Evolutionary conservation across 495 filamentous ascomycete genomes (phyloP).

Genomic region (Penicillium argentinense): DNA sequence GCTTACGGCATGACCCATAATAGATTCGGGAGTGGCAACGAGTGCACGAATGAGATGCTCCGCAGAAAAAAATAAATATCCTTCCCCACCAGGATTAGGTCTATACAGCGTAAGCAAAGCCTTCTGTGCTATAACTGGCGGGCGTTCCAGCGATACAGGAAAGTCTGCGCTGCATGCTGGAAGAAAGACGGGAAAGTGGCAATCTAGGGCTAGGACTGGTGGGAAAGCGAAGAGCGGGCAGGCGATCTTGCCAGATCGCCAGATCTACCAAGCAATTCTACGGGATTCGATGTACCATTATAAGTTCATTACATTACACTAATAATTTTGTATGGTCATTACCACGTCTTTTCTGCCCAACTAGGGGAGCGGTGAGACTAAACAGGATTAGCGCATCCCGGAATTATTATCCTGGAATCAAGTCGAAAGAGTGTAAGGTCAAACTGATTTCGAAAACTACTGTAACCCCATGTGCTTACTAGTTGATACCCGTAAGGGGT

Average conservation of each 20-base stretch:
- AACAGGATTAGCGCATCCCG: constrained; percentile 1
- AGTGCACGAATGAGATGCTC: constrained; percentile 8
- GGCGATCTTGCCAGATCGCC: constrained; percentile 17
- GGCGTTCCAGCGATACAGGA: constrained; percentile 1
- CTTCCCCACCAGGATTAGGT: constrained; percentile 16
- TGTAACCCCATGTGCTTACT: too few relatives aligned
- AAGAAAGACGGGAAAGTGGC: constrained; percentile 9
- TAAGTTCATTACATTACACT: constrained; percentile 2
- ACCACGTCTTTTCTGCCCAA: not conserved
- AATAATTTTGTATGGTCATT: constrained; percentile 1
- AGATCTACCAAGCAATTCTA: constrained; percentile 8
- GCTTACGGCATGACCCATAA: constrained; percentile 2
- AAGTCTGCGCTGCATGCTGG: constrained; percentile 9
- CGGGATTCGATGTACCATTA: constrained; percentile 10
- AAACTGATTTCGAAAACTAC: constrained; percentile 11
- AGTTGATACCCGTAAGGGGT: too few relatives aligned
- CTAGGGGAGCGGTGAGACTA: not conserved
- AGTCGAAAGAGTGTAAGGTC: constrained; percentile 7
- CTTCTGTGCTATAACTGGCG: constrained; percentile 12
- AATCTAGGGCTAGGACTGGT: constrained; percentile 1
- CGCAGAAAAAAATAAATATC: constrained; percentile 3
- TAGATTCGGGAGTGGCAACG: constrained; percentile 2
- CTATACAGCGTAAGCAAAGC: constrained; percentile 16
- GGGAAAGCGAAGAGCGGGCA: constrained; percentile 4
- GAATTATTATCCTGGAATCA: constrained; percentile 2